Conservation (phyloP, 371 early-diverging fungal genomes). For the Rhizomucor pusillus region DNA sequence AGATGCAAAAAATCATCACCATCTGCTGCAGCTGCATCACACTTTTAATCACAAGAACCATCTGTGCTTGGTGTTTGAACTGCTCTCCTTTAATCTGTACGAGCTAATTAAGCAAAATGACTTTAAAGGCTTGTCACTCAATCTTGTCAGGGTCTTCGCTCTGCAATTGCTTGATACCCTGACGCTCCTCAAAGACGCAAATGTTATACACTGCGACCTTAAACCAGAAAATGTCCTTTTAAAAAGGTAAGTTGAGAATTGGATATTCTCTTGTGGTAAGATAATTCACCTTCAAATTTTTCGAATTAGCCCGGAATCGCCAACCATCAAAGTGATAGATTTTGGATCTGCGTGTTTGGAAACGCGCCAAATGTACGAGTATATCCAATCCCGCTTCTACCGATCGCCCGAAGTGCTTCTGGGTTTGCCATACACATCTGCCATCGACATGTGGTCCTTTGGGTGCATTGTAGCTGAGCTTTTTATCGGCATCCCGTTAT, state of each 20-base stretch:
- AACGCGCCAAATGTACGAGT: constrained; percentile 89
- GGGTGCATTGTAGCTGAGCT: constrained; percentile 98
- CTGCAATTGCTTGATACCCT: constrained; percentile 88
- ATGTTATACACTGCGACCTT: constrained; percentile 97
- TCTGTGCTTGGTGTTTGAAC: constrained; percentile 94
- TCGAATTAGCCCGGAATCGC: constrained; percentile 78
- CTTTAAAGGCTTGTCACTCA: constrained; percentile 90
- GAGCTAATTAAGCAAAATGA: constrained; percentile 96
- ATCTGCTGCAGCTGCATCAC: constrained; percentile 86
- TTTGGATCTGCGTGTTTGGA: constrained; percentile 97
- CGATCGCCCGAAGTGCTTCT: constrained; percentile 97
- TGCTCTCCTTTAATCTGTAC: constrained; percentile 95
- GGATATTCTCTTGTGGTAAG: neutral
- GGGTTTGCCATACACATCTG: constrained; percentile 81
- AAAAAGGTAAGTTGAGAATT: constrained; percentile 66
- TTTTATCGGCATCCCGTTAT: constrained; percentile 87
- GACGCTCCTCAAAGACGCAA: constrained; percentile 70
- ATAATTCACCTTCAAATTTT: neutral
- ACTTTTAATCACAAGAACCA: constrained; percentile 94
- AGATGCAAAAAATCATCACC: constrained; percentile 80
- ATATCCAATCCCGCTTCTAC: constrained; percentile 97
- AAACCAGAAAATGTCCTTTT: constrained; percentile 98
- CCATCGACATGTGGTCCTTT: constrained; percentile 99
- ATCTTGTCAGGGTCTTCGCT: constrained; percentile 85
- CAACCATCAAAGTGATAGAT: constrained; percentile 97